Percentiles rank a stretch among this genome's conserved stretches.
Evolutionary conservation across 116 monocot species (phyloP).

Genomic region (Trichopus zeylanicus): DNA sequence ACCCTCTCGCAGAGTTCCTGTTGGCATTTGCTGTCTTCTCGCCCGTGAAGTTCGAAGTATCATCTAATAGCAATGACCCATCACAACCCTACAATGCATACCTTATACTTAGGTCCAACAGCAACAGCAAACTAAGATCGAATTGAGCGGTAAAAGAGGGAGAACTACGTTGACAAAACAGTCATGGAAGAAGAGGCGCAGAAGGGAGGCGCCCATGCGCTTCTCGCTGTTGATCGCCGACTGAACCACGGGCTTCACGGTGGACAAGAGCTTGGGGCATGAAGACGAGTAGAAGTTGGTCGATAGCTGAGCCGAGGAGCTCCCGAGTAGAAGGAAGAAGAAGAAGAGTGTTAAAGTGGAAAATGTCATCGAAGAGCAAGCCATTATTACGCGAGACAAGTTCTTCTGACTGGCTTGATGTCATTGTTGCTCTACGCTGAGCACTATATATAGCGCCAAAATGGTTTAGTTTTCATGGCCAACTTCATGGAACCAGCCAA

Average conservation of each 20-base stretch:
- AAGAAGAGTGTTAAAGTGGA: background rate
- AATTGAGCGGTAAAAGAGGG: background rate
- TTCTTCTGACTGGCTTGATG: background rate
- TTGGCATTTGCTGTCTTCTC: conserved; percentile 41
- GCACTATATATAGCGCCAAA: conserved; percentile 4
- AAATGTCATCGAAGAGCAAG: conserved; percentile 2
- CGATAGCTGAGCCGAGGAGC: conserved; percentile 25
- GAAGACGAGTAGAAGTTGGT: conserved; percentile 22
- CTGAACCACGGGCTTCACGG: conserved; percentile 7
- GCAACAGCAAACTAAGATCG: background rate
- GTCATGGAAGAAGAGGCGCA: conserved; percentile 36
- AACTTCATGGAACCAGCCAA: background rate
- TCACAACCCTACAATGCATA: conserved; percentile 38
- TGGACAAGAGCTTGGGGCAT: conserved; percentile 18
- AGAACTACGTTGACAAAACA: conserved; percentile 19
- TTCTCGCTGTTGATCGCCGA: conserved; percentile 21
- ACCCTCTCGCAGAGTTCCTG: conserved; percentile 30
- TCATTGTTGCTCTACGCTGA: background rate
- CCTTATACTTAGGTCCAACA: background rate
- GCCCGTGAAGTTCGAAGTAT: conserved; percentile 37
- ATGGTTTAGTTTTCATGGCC: background rate
- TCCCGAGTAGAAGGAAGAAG: conserved; percentile 9
- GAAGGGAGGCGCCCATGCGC: conserved; percentile 28
- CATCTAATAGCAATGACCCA: conserved; percentile 41
- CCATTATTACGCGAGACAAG: conserved; percentile 3